phyloP scores from a whole-genome alignment of 2,329 filamentous ascomycete genomes.

The Pleoardoris graminearum region DNA sequence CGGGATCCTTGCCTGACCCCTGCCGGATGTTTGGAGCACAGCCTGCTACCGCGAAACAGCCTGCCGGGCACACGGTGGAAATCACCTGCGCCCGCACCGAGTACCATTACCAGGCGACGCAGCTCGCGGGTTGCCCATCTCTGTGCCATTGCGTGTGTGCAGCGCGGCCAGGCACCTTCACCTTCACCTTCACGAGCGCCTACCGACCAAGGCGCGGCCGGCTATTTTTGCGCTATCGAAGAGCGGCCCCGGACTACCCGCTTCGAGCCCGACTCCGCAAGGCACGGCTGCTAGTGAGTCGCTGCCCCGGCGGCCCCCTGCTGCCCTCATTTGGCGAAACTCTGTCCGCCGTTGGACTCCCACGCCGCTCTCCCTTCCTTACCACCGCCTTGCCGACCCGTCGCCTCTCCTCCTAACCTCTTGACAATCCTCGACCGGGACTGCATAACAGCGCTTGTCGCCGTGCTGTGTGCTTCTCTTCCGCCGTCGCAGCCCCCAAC shows the following conservation, averaged over 20 bases:
- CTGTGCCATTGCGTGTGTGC: not conserved
- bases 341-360: constrained; percentile 18
- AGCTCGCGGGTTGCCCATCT: not conserved
- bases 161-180: not conserved
- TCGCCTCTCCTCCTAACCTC: constrained; percentile 27
- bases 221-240: constrained; percentile 36
- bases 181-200: not conserved
- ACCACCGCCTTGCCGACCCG: constrained; percentile 21
- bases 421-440: constrained; percentile 45
- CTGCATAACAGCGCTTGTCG: constrained; percentile 27
- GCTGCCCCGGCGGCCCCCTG: constrained; percentile 10
- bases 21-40: constrained; percentile 8
- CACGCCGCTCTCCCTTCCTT: constrained; percentile 23
- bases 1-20: constrained; percentile 4
- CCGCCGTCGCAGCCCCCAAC: constrained; percentile 37
- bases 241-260: constrained; percentile 20
- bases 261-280: constrained; percentile 19
- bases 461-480: constrained; percentile 39
- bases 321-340: constrained; percentile 21
- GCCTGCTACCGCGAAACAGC: constrained; percentile 13
- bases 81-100: constrained; percentile 7
- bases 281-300: constrained; percentile 29
- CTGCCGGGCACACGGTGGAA: constrained; percentile 3
- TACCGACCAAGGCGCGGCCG: constrained; percentile 3
- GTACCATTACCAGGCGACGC: not conserved